Conservation (phyloP, 2,329 filamentous ascomycete genomes). For the Trichoderma hamatum region DNA sequence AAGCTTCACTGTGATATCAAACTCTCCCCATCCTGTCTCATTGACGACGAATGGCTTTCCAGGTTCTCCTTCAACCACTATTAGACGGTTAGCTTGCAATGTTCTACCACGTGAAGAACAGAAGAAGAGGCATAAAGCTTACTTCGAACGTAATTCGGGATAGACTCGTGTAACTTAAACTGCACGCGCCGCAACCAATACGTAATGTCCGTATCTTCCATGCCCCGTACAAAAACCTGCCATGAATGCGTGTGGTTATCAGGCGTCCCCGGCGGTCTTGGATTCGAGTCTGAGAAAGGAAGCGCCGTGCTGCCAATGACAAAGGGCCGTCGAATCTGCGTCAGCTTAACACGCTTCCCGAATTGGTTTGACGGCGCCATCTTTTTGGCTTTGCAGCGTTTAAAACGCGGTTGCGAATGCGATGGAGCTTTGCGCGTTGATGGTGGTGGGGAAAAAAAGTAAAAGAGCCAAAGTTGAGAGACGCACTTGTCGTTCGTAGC, state of each 20-base stretch:
- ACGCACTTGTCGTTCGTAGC: slow-evolving; percentile 19
- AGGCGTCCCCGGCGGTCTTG: slow-evolving; percentile 74
- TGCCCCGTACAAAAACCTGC: slow-evolving; percentile 89
- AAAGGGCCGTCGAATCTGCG: slow-evolving; percentile 66
- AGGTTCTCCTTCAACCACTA: slow-evolving; percentile 70
- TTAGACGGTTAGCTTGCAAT: slow-evolving; percentile 5
- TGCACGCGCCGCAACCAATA: slow-evolving; percentile 97
- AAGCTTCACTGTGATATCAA: slow-evolving; percentile 92
- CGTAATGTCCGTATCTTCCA: slow-evolving; percentile 87
- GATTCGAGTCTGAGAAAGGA: slow-evolving; percentile 78
- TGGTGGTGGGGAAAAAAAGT: slow-evolving; percentile 1
- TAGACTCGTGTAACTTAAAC: slow-evolving; percentile 98
- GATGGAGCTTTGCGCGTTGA: background rate
- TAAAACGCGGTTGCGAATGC: background rate
- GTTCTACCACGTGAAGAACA: background rate
- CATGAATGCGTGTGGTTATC: slow-evolving; percentile 95
- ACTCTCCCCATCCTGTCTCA: slow-evolving; percentile 98
- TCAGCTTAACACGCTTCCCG: slow-evolving; percentile 67
- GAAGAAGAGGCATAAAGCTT: slow-evolving; percentile 33
- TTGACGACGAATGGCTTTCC: slow-evolving; percentile 77
- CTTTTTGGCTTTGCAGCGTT: slow-evolving; percentile 2
- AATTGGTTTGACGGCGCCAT: slow-evolving; percentile 64
- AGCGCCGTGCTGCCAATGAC: slow-evolving; percentile 80
- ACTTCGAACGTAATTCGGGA: slow-evolving; percentile 85
- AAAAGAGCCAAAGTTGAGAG: slow-evolving; percentile 6